Base-by-base conservation (phyloP, 768 basidiomycete genomes). In the Cystobasidium ongulense region DNA sequence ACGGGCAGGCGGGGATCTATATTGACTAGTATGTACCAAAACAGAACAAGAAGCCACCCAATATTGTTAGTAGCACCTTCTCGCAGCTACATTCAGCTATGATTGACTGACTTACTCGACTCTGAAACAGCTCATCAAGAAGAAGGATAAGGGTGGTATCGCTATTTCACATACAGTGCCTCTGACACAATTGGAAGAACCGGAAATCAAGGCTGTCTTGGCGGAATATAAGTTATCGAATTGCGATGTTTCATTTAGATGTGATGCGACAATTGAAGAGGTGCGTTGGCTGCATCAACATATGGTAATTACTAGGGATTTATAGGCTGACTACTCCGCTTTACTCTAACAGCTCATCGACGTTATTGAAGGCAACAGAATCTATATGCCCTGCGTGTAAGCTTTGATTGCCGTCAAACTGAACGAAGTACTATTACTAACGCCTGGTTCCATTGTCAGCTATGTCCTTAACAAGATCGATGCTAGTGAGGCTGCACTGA, bases 151-250 rank as follows among this genome's bases (percentile, higher is more conserved):
- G 82, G 95, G 95, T 63, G 89, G 92, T 61, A 87, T 99, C 77
- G 88, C 91, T 4, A 93, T 98, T 80, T 94, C 93, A 39, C 94
- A 96, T 80, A 98, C 95, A 0, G 93, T 96, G 3, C 94, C 95
- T 2, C 85, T 99, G 29, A 96, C 92, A 7, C 92, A 93, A 79
- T 89, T 98, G 77, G 92, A 97, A 77, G 88, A 90, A 35, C 92
- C 94, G 67, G 96, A 96, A 82, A 95, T 98, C 82, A 92, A 91
- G 79, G 96, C 95, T 23, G 85, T 99, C 27, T 83, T 95, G 73
- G 89, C 89, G 81, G 96, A 99, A 82, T 99, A 97, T 82, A 89
- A 54, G 29, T 75, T 84, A 78, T 91, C 84, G 82, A 97, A 94
- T 78, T 88, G 86, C 15, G 93, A 96, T 79, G 87, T 99, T 63